A percentile compares a stretch with the other conserved stretches of the same genome.
Conservation (phyloP, 1,139 yeast species). For the Pichia sp. region DNA sequence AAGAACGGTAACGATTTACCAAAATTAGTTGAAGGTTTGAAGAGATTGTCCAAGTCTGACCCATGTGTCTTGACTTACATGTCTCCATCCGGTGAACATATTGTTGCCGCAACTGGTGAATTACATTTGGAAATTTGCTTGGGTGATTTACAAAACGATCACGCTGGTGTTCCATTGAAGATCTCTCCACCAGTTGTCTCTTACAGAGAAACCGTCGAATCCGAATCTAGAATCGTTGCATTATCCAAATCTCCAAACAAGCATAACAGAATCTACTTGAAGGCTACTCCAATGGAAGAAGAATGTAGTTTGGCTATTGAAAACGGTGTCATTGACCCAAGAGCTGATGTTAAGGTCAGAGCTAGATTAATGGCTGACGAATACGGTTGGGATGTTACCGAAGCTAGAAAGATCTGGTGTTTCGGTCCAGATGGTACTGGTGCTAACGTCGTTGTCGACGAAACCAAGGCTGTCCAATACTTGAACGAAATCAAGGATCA, state of each 20-base stretch:
- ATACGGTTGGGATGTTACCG: slow-evolving; percentile 99
- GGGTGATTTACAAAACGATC: slow-evolving; percentile 94
- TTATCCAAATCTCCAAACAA: slow-evolving; percentile 99
- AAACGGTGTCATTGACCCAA: slow-evolving; percentile 84
- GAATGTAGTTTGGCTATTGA: slow-evolving; percentile 92
- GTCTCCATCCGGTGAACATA: slow-evolving; percentile 97
- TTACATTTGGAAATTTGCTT: slow-evolving; percentile 98
- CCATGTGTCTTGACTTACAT: slow-evolving; percentile 93
- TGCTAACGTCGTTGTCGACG: slow-evolving; percentile 98
- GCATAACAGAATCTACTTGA: slow-evolving; percentile 99
- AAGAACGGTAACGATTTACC: slow-evolving; percentile 99
- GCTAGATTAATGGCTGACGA: slow-evolving; percentile 99
- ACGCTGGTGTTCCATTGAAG: slow-evolving; percentile 98
- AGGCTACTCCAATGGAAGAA: slow-evolving; percentile 94
- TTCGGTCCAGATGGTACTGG: slow-evolving; percentile 99
- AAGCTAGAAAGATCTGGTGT: slow-evolving; percentile 99
- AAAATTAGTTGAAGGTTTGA: slow-evolving; percentile 99
- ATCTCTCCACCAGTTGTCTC: slow-evolving; percentile 97
- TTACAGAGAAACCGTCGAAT: slow-evolving; percentile 97
- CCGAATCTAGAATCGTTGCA: slow-evolving; percentile 91
- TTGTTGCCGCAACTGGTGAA: slow-evolving; percentile 99
- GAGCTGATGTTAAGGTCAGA: slow-evolving; percentile 98
- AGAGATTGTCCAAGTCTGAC: slow-evolving; percentile 99
- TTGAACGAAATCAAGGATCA: slow-evolving; percentile 98
- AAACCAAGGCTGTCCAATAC: slow-evolving; percentile 99